Conservation (phyloP, 2,329 filamentous ascomycete genomes). For the Cyphellophora europaea region DNA sequence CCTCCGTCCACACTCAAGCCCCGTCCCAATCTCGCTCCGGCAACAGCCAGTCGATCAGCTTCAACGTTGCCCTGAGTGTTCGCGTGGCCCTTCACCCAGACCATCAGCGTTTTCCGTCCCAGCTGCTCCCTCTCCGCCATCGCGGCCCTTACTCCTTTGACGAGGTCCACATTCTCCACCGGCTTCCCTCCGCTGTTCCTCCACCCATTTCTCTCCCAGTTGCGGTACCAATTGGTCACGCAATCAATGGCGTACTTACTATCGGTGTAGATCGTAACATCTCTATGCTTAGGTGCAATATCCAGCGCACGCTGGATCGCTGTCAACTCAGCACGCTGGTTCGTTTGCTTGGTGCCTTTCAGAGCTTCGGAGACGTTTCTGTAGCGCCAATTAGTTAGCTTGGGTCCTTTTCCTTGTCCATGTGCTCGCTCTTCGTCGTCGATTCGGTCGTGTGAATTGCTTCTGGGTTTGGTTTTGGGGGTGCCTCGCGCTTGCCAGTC, state of each 20-base stretch:
- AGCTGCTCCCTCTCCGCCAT: conserved; percentile 59
- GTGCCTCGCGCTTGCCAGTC: conserved; percentile 14
- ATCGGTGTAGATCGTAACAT: conserved; percentile 75
- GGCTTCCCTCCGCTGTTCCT: conserved; percentile 57
- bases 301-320: conserved; percentile 79
- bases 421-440: conserved; percentile 4
- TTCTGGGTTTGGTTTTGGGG: not conserved
- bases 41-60: conserved; percentile 69
- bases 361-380: conserved; percentile 71
- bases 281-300: conserved; percentile 56
- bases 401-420: conserved; percentile 12
- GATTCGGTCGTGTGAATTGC: conserved; percentile 3
- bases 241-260: conserved; percentile 87
- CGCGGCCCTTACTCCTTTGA: conserved; percentile 60
- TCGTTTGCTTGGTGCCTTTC: conserved; percentile 68
- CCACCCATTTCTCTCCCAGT: conserved; percentile 73
- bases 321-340: conserved; percentile 90
- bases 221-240: conserved; percentile 69
- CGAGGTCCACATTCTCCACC: conserved; percentile 80
- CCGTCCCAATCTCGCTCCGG: conserved; percentile 42
- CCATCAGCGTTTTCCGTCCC: conserved; percentile 58
- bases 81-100: conserved; percentile 85
- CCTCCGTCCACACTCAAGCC: conserved; percentile 23
- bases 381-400: conserved; percentile 21
- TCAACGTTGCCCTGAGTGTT: conserved; percentile 64